Evolutionary conservation across 2,329 filamentous ascomycete genomes (phyloP).

Genomic region (Cylindrodendrum hubeiense): DNA sequence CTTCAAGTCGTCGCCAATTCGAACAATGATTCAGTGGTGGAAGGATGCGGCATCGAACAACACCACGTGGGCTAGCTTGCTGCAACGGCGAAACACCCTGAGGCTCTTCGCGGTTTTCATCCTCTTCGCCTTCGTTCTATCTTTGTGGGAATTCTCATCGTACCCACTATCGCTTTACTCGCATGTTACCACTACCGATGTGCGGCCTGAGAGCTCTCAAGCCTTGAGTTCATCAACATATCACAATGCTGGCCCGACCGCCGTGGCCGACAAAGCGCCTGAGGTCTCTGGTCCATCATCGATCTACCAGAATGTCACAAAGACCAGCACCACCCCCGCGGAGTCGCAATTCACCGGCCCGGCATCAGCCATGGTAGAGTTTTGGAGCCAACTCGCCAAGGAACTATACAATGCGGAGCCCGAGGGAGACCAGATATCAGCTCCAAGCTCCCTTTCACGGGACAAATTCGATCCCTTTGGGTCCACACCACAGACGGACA

Average conservation of each 20-base stretch:
- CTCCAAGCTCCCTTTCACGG: conserved; percentile 22
- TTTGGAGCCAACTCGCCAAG: conserved; percentile 28
- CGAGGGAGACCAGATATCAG: conserved; percentile 22
- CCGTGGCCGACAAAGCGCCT: neutral
- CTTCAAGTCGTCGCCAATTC: neutral
- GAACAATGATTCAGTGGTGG: conserved; percentile 22
- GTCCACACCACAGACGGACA: conserved; percentile 10
- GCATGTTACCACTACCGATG: conserved; percentile 10
- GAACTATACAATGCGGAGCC: conserved; percentile 32
- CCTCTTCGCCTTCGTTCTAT: conserved; percentile 28
- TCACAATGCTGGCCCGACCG: conserved; percentile 21
- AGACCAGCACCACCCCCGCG: neutral
- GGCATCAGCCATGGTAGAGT: conserved; percentile 27
- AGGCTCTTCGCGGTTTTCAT: conserved; percentile 27
- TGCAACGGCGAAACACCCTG: conserved; percentile 27
- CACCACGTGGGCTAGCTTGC: conserved; percentile 4
- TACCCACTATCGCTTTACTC: conserved; percentile 29
- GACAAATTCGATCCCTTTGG: conserved; percentile 36
- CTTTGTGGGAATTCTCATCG: conserved; percentile 36
- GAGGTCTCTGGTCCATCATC: neutral
- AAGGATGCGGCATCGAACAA: conserved; percentile 17
- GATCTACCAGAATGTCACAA: neutral
- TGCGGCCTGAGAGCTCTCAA: neutral
- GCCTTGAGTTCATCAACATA: conserved; percentile 9
- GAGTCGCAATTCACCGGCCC: conserved; percentile 28